Evolutionary conservation across 2,329 filamentous ascomycete species (phyloP), one percentile per base, ranked within the genome.

Genomic region (Penicillium crustosum): DNA sequence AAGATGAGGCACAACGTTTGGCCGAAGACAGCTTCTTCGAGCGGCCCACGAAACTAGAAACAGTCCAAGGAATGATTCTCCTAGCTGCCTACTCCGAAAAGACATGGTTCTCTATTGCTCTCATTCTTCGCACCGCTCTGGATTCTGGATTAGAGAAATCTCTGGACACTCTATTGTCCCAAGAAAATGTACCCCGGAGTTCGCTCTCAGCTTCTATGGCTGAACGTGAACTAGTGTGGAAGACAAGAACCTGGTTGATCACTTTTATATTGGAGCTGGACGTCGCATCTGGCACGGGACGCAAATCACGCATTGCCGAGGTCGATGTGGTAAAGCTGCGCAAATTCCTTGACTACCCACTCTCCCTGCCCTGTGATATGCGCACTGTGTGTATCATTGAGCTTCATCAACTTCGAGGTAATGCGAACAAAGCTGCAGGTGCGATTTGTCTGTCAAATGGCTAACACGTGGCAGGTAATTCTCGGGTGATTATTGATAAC

Each of bases 1-100:
- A 73, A 58, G 72, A 74, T 44, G 72, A 74, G 49, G 71, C 72
- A 6, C 72, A 74, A 43, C 60, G 70, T 29, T 60, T 74, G 21
- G 72, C 72, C 0, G 72, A 74, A 59, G 71, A 74, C 54, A 73
- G 71, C 41, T 73, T 73, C 49, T 74, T 74, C 35, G 72, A 72
- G 44, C 66, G 71, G 4, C 72, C 72, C 2, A 74, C 71, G 0
- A 74, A 73, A 45, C 62, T 74, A 12, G 72, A 74, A 54, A 73
- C 71, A 0, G 72, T 74, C 0, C 72, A 74, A 38, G 72, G 71
- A 5, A 74, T 73, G 72, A 71, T 74, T 31, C 60, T 74, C 3
- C 63, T 74, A 0, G 71, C 72, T 1, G 72, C 72, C 3, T 74
- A 74, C 27, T 74, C 72, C 0, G 72, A 74, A 50, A 74, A 74